A percentile compares a stretch with the other conserved stretches of the same genome.
These are phyloP conservation scores for Angophora floribunda DNA, from an alignment of 345 rosid genomes.

Conservation along the genomic window DNA sequence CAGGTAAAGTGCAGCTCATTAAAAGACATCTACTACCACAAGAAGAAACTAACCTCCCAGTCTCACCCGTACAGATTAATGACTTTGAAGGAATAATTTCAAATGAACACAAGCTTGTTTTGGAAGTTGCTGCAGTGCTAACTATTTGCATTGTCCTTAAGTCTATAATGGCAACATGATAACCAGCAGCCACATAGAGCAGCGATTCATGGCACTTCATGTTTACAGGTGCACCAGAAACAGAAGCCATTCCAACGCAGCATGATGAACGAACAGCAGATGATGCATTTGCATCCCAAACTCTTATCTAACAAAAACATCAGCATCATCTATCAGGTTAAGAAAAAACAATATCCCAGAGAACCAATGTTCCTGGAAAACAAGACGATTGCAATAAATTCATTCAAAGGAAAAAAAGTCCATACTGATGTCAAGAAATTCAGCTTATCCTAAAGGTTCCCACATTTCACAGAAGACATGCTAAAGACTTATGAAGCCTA, in stretches of 20 bases:
- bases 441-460: not conserved
- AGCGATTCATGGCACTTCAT: constrained; percentile 52
- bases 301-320: constrained; percentile 31
- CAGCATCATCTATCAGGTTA: not conserved
- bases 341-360: not conserved
- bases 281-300: constrained; percentile 54
- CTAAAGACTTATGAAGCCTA: not conserved
- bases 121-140: constrained; percentile 14
- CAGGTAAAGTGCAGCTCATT: not conserved
- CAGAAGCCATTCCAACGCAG: constrained; percentile 58
- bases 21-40: not conserved
- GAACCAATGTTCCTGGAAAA: not conserved
- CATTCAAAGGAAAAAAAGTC: not conserved
- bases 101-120: constrained; percentile 30
- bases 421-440: not conserved
- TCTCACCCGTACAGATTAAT: constrained; percentile 47
- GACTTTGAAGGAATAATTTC: constrained; percentile 36
- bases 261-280: constrained; percentile 47
- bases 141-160: constrained; percentile 63
- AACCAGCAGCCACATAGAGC: constrained; percentile 61
- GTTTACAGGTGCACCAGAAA: constrained; percentile 33
- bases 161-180: constrained; percentile 40
- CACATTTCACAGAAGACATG: not conserved
- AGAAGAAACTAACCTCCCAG: constrained; percentile 34
- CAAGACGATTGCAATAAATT: not conserved